Base-by-base conservation (phyloP, 768 basidiomycete genomes). In the Suillus luteus region DNA sequence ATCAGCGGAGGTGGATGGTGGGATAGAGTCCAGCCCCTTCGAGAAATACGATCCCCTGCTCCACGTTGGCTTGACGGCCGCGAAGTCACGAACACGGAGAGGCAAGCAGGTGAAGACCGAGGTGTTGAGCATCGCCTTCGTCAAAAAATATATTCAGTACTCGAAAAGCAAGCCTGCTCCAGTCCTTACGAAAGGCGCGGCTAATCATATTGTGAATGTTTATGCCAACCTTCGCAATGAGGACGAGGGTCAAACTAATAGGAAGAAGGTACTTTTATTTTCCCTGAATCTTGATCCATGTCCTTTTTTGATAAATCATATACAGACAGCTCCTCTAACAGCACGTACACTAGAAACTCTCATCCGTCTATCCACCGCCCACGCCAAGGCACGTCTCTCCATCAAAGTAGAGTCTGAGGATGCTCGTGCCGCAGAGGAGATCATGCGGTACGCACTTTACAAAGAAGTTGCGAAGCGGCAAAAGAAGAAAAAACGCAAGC, bases 91-190 rank as follows among this genome's bases (percentile, higher is more conserved):
- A 61, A 84, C 83, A 54, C 82, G 87, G 24, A 84, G 83, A 75
- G 80, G 79, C 66, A 90, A 88, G 76, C 85, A 85, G 49, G 61
- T 76, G 62, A 84, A 85, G 73, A 85, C 87, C 65, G 95, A 99
- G 76, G 89, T 99, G 44, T 82, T 99, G 63, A 94, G 88, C 69
- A 94, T 97, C 65, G 80, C 90, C 6, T 99, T 99, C 72, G 88
- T 99, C 74, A 99, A 99, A 79, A 99, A 98, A 78, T 99, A 96
- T 70, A 91, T 99, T 63, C 96, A 99, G 77, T 98, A 98, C 70
- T 92, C 96, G 49, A 99, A 98, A 79, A 91, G 87, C 77, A 88
- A 90, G 70, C 83, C 88, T 19, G 85, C 91, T 63, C 97, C 97
- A 1, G 87, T 84, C 27, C 79, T 99, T 67, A 96, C 93, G 8